These are phyloP conservation scores for Tausonia pullulans DNA, from an alignment of 1,284 basidiomycete genomes.

Conservation along the genomic window DNA sequence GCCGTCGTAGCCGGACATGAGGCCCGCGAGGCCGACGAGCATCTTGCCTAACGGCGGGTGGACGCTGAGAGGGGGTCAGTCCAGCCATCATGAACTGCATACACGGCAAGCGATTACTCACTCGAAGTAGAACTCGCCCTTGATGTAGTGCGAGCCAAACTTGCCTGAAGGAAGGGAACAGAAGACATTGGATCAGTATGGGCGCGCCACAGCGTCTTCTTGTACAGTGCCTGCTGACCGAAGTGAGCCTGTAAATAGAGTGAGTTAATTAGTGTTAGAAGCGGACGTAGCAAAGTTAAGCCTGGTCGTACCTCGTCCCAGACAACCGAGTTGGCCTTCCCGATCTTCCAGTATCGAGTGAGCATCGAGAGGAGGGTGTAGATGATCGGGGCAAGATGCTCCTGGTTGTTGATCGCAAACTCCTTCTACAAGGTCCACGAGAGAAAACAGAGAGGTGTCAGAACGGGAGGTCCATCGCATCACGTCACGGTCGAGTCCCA, in stretches of 20 bases:
- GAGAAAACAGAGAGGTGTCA: neutral
- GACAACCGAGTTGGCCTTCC: slow-evolving; percentile 73
- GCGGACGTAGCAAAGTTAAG: neutral
- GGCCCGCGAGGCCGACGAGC: slow-evolving; percentile 87
- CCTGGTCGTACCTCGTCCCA: slow-evolving; percentile 70
- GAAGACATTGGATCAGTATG: neutral
- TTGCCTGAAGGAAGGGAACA: slow-evolving; percentile 44
- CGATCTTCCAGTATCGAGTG: slow-evolving; percentile 90
- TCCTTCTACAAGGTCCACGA: slow-evolving; percentile 45
- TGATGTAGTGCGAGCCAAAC: slow-evolving; percentile 84
- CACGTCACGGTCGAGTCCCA: too few relatives aligned
- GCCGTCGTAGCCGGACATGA: slow-evolving; percentile 84
- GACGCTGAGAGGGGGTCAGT: slow-evolving; percentile 37
- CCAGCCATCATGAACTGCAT: neutral
- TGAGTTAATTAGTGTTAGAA: too few relatives aligned
- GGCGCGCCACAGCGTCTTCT: neutral
- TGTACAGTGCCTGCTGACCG: neutral
- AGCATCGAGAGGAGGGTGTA: slow-evolving; percentile 90
- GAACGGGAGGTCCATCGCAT: neutral
- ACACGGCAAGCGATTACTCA: neutral
- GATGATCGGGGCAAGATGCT: slow-evolving; percentile 66
- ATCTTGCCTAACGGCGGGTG: slow-evolving; percentile 98
- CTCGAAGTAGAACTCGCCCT: slow-evolving; percentile 41
- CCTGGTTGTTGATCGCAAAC: slow-evolving; percentile 67
- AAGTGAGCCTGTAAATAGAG: slow-evolving; percentile 10